Evolutionary conservation across 2,329 filamentous ascomycete genomes (phyloP).

Genomic region (Alternaria consortialis): DNA sequence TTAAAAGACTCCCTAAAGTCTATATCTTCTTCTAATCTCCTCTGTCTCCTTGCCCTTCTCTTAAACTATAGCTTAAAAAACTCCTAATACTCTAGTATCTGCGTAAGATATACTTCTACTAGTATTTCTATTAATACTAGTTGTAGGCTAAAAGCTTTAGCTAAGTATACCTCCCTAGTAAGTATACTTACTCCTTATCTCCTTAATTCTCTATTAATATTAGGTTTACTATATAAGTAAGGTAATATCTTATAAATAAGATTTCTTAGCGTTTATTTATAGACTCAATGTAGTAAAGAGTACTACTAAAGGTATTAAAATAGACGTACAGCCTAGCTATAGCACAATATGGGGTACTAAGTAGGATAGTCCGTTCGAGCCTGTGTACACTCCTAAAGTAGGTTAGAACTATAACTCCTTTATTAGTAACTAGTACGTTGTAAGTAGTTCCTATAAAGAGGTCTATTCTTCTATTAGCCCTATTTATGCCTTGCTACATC

Average conservation of each 20-base stretch:
- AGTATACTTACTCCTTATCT: too few relatives aligned
- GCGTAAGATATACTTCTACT: too few relatives aligned
- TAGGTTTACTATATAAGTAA: background rate
- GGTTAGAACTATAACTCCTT: background rate
- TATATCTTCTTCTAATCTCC: too few relatives aligned
- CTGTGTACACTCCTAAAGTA: background rate
- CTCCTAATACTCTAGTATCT: conserved; percentile 1
- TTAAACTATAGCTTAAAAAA: conserved; percentile 1
- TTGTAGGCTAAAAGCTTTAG: background rate
- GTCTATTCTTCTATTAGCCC: background rate
- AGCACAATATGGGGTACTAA: background rate
- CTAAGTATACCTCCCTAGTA: background rate
- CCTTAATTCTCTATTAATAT: background rate
- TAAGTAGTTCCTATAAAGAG: background rate
- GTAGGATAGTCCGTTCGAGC: background rate
- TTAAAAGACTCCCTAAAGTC: too few relatives aligned
- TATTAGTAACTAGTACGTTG: background rate
- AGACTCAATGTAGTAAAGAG: background rate
- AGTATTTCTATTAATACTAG: background rate
- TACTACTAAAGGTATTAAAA: background rate
- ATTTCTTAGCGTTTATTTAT: background rate
- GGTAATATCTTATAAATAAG: background rate
- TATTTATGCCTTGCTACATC: background rate
- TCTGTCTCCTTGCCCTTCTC: too few relatives aligned
- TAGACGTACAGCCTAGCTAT: background rate